Conservation (phyloP, 306 rosid genomes). For the Abrus pulchellus region DNA sequence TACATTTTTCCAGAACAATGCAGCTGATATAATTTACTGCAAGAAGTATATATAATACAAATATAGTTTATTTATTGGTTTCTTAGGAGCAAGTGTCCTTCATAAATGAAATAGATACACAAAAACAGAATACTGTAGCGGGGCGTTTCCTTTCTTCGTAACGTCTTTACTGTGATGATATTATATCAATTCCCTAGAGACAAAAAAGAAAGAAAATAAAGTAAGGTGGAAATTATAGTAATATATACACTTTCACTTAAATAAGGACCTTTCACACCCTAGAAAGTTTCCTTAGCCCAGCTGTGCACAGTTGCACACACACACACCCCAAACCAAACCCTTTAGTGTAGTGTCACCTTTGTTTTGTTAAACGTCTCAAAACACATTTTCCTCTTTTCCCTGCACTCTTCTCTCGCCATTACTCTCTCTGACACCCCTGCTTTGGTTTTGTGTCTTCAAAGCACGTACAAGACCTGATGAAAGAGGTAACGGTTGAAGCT, state of each 20-base stretch:
- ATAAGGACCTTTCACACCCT: constrained; percentile 20
- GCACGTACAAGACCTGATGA: constrained; percentile 14
- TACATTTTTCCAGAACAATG: neutral
- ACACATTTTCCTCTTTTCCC: neutral
- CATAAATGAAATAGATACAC: neutral
- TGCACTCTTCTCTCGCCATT: constrained; percentile 23
- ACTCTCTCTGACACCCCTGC: constrained; percentile 36
- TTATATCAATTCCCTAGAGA: constrained; percentile 34
- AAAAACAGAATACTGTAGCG: constrained; percentile 7
- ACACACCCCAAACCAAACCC: constrained; percentile 13
- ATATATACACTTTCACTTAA: constrained; percentile 18
- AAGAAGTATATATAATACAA: no score
- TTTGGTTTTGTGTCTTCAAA: neutral
- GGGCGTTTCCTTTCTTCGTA: neutral
- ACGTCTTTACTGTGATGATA: constrained; percentile 2
- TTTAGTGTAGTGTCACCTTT: constrained; percentile 11
- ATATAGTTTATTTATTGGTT: neutral
- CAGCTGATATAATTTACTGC: no score
- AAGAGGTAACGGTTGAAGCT: constrained; percentile 50
- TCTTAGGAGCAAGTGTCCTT: constrained; percentile 12
- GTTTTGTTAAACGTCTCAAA: neutral
- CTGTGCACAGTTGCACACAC: constrained; percentile 46
- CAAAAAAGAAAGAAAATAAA: neutral
- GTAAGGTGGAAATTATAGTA: neutral
- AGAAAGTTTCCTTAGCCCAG: constrained; percentile 46